Evolutionary conservation across 805 yeast genomes (phyloP), one percentile per base, ranked within the genome.

Genomic region (Schwanniomyces polymorphus): DNA sequence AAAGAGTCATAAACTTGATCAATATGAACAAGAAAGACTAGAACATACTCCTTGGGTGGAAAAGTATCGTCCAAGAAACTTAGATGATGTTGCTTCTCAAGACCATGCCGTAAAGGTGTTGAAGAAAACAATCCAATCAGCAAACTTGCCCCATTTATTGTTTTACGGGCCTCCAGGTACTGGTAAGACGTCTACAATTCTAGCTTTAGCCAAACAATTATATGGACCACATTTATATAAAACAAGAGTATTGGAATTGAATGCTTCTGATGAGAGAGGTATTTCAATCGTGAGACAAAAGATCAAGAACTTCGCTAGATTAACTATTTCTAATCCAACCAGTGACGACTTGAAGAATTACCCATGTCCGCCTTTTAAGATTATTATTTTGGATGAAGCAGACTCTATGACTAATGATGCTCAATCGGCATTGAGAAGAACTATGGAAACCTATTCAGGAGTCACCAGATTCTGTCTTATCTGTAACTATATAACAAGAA

Each of bases 391-490:
- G 45, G 97, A 91, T 70, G 97, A 91, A 67, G 97, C 97, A 0
- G 97, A 94, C 65, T 89, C 97, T 10, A 94, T 94, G 97, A 94
- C 99, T 8, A 80, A 89, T 38, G 97, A 90, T 58, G 99, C 99
- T 0, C 99, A 94, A 63, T 82, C 91, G 46, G 99, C 99, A 1
- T 75, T 94, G 53, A 82, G 99, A 70, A 80, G 99, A 67, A 92
- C 96, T 1, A 88, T 88, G 91, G 97, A 90, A 62, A 88, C 85
- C 3, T 91, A 88, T 67, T 87, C 98, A 1, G 79, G 81, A 34
- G 90, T 91, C 44, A 73, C 99, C 1, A 79, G 99, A 57, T 94
- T 94, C 69, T 94, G 98, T 65, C 72, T 94, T 50, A 87, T 94
- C 43, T 94, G 99, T 75, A 94, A 94, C 64, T 94, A 94, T 68